Percentiles rank a stretch among this genome's conserved stretches.
Evolutionary conservation across 2,329 filamentous ascomycete species (phyloP).

Genomic region (Aschersonia sp.): DNA sequence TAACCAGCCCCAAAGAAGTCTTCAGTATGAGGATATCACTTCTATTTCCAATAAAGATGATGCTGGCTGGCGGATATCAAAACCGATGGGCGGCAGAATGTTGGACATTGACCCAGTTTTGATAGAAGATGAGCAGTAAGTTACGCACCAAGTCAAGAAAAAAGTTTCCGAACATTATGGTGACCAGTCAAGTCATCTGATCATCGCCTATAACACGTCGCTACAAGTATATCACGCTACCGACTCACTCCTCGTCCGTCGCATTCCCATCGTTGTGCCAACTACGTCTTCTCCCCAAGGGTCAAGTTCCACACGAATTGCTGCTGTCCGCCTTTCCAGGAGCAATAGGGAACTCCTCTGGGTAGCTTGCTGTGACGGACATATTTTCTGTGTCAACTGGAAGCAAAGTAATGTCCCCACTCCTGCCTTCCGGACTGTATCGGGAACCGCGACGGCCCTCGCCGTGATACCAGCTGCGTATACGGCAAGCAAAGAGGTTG

Average conservation of each 20-base stretch:
- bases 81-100: constrained; percentile 51
- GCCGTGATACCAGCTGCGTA: constrained; percentile 23
- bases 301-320: constrained; percentile 18
- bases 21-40: neutral
- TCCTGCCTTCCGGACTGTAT: constrained; percentile 25
- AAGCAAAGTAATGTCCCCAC: constrained; percentile 27
- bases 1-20: constrained; percentile 1
- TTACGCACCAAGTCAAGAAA: neutral
- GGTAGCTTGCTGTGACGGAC: constrained; percentile 45
- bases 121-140: constrained; percentile 45
- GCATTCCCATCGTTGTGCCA: constrained; percentile 38
- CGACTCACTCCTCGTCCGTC: constrained; percentile 67
- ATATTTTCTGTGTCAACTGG: constrained; percentile 46
- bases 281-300: constrained; percentile 12
- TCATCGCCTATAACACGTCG: constrained; percentile 60
- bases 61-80: constrained; percentile 43
- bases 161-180: neutral
- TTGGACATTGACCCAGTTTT: constrained; percentile 50
- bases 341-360: constrained; percentile 34
- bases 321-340: constrained; percentile 25
- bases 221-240: constrained; percentile 69
- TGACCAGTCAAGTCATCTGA: constrained; percentile 42
- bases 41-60: constrained; percentile 14
- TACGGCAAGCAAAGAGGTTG: constrained; percentile 24
- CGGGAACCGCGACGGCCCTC: constrained; percentile 31